Percentiles rank a stretch among this genome's conserved stretches.
These are phyloP conservation scores for Corymbia maculata DNA, from an alignment of 345 rosid genomes.

Conservation along the genomic window DNA sequence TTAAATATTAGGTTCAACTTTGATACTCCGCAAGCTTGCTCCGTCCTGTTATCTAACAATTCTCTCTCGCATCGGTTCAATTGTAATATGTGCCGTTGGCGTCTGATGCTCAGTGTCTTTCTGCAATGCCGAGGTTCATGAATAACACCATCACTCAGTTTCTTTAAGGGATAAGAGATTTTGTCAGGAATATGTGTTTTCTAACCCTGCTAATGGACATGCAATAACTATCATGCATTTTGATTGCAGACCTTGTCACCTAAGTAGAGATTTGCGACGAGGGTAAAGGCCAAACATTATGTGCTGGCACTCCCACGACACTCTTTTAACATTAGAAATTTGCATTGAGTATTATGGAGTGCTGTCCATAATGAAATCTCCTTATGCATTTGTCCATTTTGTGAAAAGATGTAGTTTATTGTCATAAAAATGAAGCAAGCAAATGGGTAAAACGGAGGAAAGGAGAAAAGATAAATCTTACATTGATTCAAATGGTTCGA, in stretches of 20 bases:
- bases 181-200: neutral
- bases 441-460: no score
- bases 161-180: neutral
- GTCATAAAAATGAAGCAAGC: no score
- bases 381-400: neutral
- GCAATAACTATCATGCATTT: no score
- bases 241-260: no score
- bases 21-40: no score
- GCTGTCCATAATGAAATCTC: neutral
- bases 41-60: no score
- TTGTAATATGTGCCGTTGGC: accelerated
- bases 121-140: neutral
- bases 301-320: neutral
- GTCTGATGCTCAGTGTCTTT: neutral
- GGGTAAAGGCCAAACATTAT: neutral
- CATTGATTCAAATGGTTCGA: no score
- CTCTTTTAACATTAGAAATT: neutral
- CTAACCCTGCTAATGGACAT: neutral
- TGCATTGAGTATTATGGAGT: neutral
- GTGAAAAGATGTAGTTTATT: no score
- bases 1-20: no score
- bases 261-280: no score
- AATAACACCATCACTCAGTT: neutral
- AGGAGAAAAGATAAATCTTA: no score
- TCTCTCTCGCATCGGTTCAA: no score